These are phyloP conservation scores for Xerocomellus amylosporus DNA, from an alignment of 768 basidiomycete genomes.

Conservation along the genomic window DNA sequence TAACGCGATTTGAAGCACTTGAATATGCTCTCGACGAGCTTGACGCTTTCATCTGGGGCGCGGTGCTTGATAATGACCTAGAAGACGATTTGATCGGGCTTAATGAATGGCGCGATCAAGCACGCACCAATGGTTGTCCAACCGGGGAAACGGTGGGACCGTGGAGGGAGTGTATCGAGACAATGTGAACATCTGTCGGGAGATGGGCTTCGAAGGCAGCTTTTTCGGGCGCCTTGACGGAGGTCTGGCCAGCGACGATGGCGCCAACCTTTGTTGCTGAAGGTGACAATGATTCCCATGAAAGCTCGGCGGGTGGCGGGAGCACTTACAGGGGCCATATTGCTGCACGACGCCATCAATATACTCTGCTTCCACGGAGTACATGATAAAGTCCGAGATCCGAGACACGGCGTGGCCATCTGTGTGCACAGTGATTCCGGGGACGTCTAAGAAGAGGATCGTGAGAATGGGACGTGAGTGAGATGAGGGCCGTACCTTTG, in stretches of 20 bases:
- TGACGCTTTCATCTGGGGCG: constrained; percentile 67
- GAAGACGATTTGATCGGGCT: background rate
- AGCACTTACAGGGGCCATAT: constrained; percentile 82
- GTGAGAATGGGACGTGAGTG: constrained; percentile 13
- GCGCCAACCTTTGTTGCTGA: constrained; percentile 90
- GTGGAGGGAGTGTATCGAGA: constrained; percentile 93
- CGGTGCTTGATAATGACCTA: constrained; percentile 90
- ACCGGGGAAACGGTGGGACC: constrained; percentile 85
- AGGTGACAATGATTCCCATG: background rate
- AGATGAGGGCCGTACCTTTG: constrained; percentile 51
- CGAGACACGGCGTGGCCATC: constrained; percentile 89
- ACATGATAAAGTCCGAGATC: constrained; percentile 89
- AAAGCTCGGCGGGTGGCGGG: background rate
- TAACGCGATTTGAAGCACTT: constrained; percentile 77
- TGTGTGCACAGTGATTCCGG: constrained; percentile 63
- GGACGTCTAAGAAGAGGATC: constrained; percentile 38
- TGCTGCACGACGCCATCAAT: constrained; percentile 79
- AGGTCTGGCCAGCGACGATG: constrained; percentile 93
- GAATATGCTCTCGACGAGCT: constrained; percentile 79
- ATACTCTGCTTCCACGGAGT: constrained; percentile 91
- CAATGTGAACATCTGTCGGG: constrained; percentile 81
- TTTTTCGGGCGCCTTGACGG: constrained; percentile 93
- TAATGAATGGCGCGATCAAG: background rate
- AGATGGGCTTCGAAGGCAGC: constrained; percentile 86
- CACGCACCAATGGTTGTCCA: constrained; percentile 83